Evolutionary conservation across 2,329 filamentous ascomycete genomes (phyloP), one percentile per base, ranked within the genome.

Genomic region (Curvularia verruculosa): DNA sequence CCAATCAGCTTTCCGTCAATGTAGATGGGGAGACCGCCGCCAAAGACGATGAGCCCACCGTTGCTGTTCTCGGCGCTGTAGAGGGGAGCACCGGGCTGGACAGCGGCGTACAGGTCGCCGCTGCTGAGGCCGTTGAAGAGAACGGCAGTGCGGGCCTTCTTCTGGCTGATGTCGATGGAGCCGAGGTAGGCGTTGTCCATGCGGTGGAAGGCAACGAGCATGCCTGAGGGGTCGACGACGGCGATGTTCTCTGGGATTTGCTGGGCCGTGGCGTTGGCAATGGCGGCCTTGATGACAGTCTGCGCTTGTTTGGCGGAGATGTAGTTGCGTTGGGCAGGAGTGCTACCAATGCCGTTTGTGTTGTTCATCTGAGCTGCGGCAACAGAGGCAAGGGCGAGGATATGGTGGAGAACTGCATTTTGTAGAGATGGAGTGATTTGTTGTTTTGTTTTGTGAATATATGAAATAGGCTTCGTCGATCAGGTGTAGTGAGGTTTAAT

Each of bases 111-210:
- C 10, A 66, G 37, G 7, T 46, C 56, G 2, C 50, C 63, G n/a
- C 55, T 64, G 9, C 26, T 50, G 43, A 69, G 8, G 3, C 71
- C 71, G 34, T 69, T 70, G 49, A 72, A 72, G 8, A 72, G 36
- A 7, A 71, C 67, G 3, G 65, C 64, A 2, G 70, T 72, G 15
- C 63, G 59, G 12, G 71, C 69, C 51, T 73, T 73, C 56, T 70
- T 72, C 28, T 61, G 61, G 5, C 63, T 66, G 13, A 73, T 61
- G 21, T 72, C 70, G 41, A 73, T 69, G 24, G 66, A 70, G 7
- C 68, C 70, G 3, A 61, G 50, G 44, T 57, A 67, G 2, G 71
- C 67, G 26, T 71, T 71, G 59, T 73, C 70, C 68, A 71, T 69
- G 29, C 63, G 63, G 8, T 64, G 46, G 54, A 72, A 72, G 7